These are phyloP conservation scores for Tylopilus sp. DNA, from an alignment of 768 basidiomycete species.

Conservation along the genomic window DNA sequence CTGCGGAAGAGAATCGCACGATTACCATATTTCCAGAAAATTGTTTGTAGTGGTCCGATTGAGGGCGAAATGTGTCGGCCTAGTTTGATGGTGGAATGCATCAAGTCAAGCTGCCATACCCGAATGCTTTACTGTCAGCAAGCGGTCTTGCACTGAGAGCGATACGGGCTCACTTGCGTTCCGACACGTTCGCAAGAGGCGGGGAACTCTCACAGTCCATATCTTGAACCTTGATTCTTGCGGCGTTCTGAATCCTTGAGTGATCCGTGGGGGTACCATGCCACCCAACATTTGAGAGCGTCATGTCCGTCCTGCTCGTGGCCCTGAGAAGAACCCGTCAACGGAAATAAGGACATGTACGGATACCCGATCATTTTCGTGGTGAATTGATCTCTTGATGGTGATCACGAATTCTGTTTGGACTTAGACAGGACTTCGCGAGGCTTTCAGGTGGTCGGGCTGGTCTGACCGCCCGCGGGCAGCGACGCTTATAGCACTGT, in stretches of 20 bases:
- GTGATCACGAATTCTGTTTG: not conserved
- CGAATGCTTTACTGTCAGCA: not conserved
- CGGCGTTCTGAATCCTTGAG: not conserved
- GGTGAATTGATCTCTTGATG: not conserved
- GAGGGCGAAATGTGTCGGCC: not conserved
- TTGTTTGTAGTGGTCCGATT: too few species aligned
- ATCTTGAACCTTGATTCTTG: not conserved
- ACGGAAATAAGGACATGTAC: not conserved
- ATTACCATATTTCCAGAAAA: not conserved
- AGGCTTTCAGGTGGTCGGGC: not conserved
- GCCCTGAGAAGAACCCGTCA: not conserved
- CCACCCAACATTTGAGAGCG: not conserved
- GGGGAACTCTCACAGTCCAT: not conserved
- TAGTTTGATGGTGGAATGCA: not conserved
- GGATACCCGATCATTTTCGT: not conserved
- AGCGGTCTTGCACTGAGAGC: not conserved
- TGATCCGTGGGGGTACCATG: not conserved
- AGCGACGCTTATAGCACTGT: not conserved
- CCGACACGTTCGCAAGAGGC: not conserved
- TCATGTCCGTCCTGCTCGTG: too few species aligned
- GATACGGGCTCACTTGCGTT: not conserved
- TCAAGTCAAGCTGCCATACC: not conserved
- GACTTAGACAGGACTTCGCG: not conserved
- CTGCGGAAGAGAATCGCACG: not conserved
- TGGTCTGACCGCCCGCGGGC: too few species aligned